Conservation (phyloP, 306 rosid genomes). For the Cucurbita moschata region DNA sequence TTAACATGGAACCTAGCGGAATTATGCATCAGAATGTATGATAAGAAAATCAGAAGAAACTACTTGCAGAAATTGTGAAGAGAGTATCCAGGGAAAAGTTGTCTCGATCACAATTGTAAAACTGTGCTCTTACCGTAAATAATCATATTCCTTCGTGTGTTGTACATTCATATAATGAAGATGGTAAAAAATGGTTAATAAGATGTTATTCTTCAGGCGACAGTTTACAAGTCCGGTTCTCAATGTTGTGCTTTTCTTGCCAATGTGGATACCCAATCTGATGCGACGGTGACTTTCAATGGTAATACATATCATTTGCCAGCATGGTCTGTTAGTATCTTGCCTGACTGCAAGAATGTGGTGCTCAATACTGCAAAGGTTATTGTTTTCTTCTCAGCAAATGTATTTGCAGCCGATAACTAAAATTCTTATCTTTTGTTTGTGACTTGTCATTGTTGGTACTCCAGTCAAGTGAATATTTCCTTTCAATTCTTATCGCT, state of each 20-base stretch:
- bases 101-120: background rate
- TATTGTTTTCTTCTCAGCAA: slow-evolving; percentile 9
- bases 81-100: background rate
- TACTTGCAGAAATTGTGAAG: background rate
- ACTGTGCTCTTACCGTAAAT: background rate
- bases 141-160: background rate
- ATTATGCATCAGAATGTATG: background rate
- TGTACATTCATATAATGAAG: background rate
- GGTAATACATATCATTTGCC: slow-evolving; percentile 74
- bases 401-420: background rate
- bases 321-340: slow-evolving; percentile 95
- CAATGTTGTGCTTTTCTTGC: slow-evolving; percentile 80
- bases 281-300: slow-evolving; percentile 51
- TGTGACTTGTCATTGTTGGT: background rate
- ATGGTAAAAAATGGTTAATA: background rate
- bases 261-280: slow-evolving; percentile 42
- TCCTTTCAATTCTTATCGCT: background rate
- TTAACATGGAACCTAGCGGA: background rate
- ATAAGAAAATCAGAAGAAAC: background rate
- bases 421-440: background rate
- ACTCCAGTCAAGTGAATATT: background rate
- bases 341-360: slow-evolving; percentile 93
- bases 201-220: slow-evolving; percentile 27
- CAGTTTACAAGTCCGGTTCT: slow-evolving; percentile 62
- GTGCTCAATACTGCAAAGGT: slow-evolving; percentile 93